Evolutionary conservation across 2,329 filamentous ascomycete species (phyloP).

Genomic region (Fusarium virguliforme): DNA sequence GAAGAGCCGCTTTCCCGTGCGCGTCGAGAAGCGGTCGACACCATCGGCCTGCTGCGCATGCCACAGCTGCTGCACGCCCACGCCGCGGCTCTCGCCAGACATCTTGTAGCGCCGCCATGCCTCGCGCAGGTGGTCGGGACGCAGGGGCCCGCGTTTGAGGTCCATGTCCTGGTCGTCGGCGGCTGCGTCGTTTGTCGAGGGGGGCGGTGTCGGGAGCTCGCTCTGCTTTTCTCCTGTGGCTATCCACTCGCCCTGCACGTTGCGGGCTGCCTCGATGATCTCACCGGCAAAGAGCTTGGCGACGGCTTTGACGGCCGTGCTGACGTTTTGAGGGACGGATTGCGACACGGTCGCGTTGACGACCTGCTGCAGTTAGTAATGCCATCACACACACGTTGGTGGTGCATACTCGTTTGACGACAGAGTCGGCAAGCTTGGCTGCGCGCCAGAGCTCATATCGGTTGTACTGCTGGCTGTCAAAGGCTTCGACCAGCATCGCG

Average conservation of each 20-base stretch:
- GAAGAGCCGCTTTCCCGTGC: conserved; percentile 69
- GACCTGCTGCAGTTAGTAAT: conserved; percentile 63
- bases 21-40: conserved; percentile 71
- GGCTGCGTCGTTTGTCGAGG: conserved; percentile 54
- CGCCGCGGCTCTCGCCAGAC: conserved; percentile 74
- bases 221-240: conserved; percentile 72
- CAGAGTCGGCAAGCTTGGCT: conserved; percentile 77
- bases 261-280: conserved; percentile 79
- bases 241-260: conserved; percentile 81
- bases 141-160: conserved; percentile 70
- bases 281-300: conserved; percentile 85
- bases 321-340: conserved; percentile 81
- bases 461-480: conserved; percentile 77
- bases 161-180: conserved; percentile 49
- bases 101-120: conserved; percentile 79
- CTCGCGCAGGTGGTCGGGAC: conserved; percentile 83
- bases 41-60: conserved; percentile 74
- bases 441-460: conserved; percentile 81
- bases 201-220: conserved; percentile 64
- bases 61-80: conserved; percentile 74
- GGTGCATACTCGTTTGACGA: conserved; percentile 75
- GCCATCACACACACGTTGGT: background rate
- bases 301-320: conserved; percentile 82
- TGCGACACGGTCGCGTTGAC: conserved; percentile 87
- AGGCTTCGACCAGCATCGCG: conserved; percentile 75